A percentile compares a stretch with the other conserved stretches of the same genome.
These are phyloP conservation scores for Trametes meyenii DNA, from an alignment of 768 basidiomycete species.

Conservation along the genomic window DNA sequence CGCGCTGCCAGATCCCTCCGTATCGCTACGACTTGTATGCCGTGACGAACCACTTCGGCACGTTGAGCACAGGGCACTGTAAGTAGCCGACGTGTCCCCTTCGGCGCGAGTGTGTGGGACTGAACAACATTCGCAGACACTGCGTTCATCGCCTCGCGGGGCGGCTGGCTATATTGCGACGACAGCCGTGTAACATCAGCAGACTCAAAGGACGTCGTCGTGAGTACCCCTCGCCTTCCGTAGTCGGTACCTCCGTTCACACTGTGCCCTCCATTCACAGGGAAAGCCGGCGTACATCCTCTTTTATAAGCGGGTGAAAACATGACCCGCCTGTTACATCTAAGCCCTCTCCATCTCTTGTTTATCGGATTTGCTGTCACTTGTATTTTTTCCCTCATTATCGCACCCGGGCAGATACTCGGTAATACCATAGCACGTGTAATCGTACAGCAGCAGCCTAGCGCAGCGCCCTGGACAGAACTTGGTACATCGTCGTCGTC, in stretches of 20 bases:
- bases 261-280: constrained; percentile 46
- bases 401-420: constrained; percentile 23
- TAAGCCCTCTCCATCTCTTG: constrained; percentile 7
- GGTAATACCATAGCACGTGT: constrained; percentile 41
- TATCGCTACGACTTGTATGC: constrained; percentile 94
- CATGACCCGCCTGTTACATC: constrained; percentile 21
- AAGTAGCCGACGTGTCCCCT: constrained; percentile 37
- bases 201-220: constrained; percentile 81
- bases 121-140: constrained; percentile 62
- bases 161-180: constrained; percentile 92
- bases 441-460: constrained; percentile 38
- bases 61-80: constrained; percentile 95
- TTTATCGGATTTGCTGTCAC: constrained; percentile 29
- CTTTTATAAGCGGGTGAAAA: constrained; percentile 51
- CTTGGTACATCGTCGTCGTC: not conserved
- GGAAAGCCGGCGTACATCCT: constrained; percentile 74
- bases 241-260: constrained; percentile 10
- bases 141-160: constrained; percentile 83
- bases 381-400: constrained; percentile 24
- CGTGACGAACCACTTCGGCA: constrained; percentile 96
- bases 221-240: constrained; percentile 42
- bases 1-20: constrained; percentile 81
- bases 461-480: constrained; percentile 11
- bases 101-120: constrained; percentile 3
- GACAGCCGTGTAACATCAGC: constrained; percentile 83